phyloP scores from a whole-genome alignment of 495 filamentous ascomycete species.

The Penicillium riverlandense region DNA sequence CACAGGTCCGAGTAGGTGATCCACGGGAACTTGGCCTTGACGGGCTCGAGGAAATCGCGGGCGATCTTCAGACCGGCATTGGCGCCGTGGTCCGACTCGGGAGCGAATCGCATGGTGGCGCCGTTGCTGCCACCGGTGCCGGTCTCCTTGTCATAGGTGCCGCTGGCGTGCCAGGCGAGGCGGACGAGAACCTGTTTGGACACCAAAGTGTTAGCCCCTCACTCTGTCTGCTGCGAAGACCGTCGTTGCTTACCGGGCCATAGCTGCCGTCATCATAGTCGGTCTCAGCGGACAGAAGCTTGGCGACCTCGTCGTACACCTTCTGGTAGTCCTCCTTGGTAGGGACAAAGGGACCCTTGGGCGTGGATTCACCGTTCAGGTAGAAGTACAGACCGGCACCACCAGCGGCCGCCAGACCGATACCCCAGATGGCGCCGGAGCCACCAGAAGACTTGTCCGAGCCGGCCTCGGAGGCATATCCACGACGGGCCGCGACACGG shows the following conservation, averaged over 20 bases:
- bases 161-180: slow-evolving; percentile 82
- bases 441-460: slow-evolving; percentile 42
- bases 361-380: slow-evolving; percentile 44
- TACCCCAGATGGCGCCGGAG: slow-evolving; percentile 38
- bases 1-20: slow-evolving; percentile 94
- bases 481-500: slow-evolving; percentile 59
- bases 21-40: slow-evolving; percentile 90
- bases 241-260: slow-evolving; percentile 56
- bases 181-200: slow-evolving; percentile 57
- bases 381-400: slow-evolving; percentile 69
- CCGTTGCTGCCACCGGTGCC: slow-evolving; percentile 91
- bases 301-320: slow-evolving; percentile 86
- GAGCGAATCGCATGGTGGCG: slow-evolving; percentile 94
- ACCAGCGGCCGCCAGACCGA: slow-evolving; percentile 50
- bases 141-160: slow-evolving; percentile 85
- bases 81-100: slow-evolving; percentile 87
- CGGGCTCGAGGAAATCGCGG: slow-evolving; percentile 84
- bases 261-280: slow-evolving; percentile 97
- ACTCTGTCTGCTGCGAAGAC: no score
- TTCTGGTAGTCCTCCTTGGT: slow-evolving; percentile 88
- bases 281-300: slow-evolving; percentile 73
- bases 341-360: slow-evolving; percentile 53
- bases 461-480: slow-evolving; percentile 65
- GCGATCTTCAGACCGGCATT: slow-evolving; percentile 86
- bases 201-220: slow-evolving; percentile 4